Percentiles rank a stretch among this genome's conserved stretches.
These are phyloP conservation scores for Tricharina praecox DNA, from an alignment of 495 filamentous ascomycete species.

Conservation along the genomic window DNA sequence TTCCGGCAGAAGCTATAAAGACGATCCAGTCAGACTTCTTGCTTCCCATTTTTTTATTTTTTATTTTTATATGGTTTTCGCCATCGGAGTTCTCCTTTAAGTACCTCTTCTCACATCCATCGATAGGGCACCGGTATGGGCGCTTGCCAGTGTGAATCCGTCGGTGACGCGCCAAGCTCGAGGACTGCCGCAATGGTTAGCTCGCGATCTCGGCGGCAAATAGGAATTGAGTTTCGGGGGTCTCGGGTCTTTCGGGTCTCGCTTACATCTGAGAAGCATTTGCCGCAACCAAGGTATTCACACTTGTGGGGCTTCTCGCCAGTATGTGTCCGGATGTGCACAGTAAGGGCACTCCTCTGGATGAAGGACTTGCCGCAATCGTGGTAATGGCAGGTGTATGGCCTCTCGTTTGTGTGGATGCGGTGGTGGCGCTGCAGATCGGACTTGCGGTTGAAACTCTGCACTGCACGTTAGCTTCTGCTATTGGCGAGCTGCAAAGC, in stretches of 20 bases:
- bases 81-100: too few species aligned
- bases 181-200: conserved; percentile 47
- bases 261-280: conserved; percentile 74
- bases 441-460: conserved; percentile 90
- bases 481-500: conserved; percentile 5
- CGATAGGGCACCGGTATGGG: conserved; percentile 65
- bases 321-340: conserved; percentile 74
- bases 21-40: too few species aligned
- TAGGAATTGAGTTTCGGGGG: neutral
- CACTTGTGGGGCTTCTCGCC: conserved; percentile 82
- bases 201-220: neutral
- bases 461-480: conserved; percentile 1
- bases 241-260: conserved; percentile 8
- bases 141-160: conserved; percentile 75
- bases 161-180: conserved; percentile 69
- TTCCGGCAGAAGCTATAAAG: conserved; percentile 65
- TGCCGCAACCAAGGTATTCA: conserved; percentile 60
- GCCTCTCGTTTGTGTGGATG: conserved; percentile 80
- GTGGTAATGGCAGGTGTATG: conserved; percentile 51
- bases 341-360: conserved; percentile 71
- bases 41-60: too few species aligned
- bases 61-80: too few species aligned
- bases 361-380: conserved; percentile 81
- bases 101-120: conserved; percentile 68
- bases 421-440: conserved; percentile 76